Evolutionary conservation across 805 yeast genomes (phyloP).

Genomic region (Saccharomycopsis capsularis): DNA sequence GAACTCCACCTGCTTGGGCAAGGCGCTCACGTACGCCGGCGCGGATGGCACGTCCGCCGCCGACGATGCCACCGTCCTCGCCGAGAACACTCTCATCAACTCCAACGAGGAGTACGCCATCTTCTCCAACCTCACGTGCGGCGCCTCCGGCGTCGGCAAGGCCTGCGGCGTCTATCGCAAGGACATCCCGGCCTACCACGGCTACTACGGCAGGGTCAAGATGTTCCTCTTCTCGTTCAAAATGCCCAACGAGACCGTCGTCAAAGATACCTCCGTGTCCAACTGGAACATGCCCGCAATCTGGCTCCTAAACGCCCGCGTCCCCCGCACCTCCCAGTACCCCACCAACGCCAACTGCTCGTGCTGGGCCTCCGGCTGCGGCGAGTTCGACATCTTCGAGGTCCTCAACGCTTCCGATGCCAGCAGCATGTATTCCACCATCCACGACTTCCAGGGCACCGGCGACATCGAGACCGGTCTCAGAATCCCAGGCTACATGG

Average conservation of each 20-base stretch:
- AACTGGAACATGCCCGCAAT: constrained; percentile 96
- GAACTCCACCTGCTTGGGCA: constrained; percentile 57
- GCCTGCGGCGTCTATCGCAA: constrained; percentile 85
- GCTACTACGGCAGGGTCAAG: constrained; percentile 78
- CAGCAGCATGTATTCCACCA: constrained; percentile 58
- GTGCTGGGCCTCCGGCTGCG: constrained; percentile 97
- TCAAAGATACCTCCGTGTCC: constrained; percentile 32
- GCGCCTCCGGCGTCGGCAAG: constrained; percentile 27
- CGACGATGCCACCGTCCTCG: constrained; percentile 39
- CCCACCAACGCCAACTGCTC: constrained; percentile 76
- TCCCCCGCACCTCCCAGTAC: constrained; percentile 95
- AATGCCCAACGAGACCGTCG: constrained; percentile 64
- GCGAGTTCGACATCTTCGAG: constrained; percentile 95
- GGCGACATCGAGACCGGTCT: constrained; percentile 56
- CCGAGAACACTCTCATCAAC: constrained; percentile 40
- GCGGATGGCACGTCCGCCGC: constrained; percentile 49
- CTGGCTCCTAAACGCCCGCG: constrained; percentile 91
- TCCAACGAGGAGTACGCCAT: constrained; percentile 78
- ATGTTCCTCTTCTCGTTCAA: constrained; percentile 86
- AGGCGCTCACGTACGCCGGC: constrained; percentile 57
- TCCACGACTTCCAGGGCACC: constrained; percentile 73
- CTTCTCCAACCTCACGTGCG: constrained; percentile 64
- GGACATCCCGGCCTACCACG: constrained; percentile 89
- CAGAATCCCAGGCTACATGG: constrained; percentile 47
- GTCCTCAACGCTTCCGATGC: constrained; percentile 56